Conservation (phyloP, 2,329 filamentous ascomycete species). For the Fusarium proliferatum region DNA sequence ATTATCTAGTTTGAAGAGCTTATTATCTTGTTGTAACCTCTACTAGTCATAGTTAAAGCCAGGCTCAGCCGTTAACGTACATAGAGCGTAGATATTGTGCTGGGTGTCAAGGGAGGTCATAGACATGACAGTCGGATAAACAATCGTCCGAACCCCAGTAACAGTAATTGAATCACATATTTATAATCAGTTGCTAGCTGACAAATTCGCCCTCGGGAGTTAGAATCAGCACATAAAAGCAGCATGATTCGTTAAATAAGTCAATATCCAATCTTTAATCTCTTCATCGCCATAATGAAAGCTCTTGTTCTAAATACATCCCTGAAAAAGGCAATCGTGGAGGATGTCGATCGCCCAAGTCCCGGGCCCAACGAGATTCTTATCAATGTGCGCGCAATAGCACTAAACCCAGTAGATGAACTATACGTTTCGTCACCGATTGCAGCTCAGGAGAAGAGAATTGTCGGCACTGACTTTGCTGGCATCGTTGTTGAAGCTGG, state of each 20-base stretch:
- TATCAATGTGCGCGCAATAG: conserved; percentile 41
- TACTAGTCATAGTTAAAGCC: fast-evolving
- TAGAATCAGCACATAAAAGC: not conserved
- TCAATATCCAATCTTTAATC: too few species aligned
- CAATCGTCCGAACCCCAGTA: not conserved
- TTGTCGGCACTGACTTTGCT: conserved; percentile 56
- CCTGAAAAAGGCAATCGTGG: not conserved
- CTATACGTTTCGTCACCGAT: conserved; percentile 52
- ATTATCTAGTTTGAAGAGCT: too few species aligned
- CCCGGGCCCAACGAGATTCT: conserved; percentile 35
- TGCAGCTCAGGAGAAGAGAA: conserved; percentile 43
- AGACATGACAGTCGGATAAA: not conserved
- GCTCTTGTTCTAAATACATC: conserved; percentile 37
- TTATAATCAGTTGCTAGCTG: not conserved
- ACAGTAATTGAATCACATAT: too few species aligned
- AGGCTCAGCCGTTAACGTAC: not conserved
- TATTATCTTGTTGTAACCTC: too few species aligned
- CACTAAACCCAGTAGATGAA: conserved; percentile 46
- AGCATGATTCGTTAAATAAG: too few species aligned
- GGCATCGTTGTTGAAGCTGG: conserved; percentile 47
- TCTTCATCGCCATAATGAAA: conserved; percentile 42
- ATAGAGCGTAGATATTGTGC: not conserved
- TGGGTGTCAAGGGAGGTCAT: fast-evolving
- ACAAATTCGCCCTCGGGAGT: not conserved
- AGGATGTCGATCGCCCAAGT: conserved; percentile 28